Conservation (phyloP, 2,329 filamentous ascomycete species). For the Calonectria pteridis region DNA sequence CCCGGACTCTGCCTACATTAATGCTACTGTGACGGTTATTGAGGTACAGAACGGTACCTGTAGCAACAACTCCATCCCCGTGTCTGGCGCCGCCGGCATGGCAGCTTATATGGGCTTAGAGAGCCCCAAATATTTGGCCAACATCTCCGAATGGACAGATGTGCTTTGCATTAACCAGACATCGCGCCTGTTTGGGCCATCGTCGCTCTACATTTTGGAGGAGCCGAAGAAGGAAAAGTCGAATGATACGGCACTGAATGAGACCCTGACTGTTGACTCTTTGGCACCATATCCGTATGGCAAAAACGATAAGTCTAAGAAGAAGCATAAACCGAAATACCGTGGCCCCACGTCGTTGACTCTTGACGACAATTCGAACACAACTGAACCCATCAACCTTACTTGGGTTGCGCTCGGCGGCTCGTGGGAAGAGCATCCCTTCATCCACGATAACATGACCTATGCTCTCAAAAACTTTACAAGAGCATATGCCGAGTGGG, state of each 20-base stretch:
- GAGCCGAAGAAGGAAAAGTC: constrained; percentile 29
- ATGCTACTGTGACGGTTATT: constrained; percentile 50
- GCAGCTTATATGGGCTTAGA: constrained; percentile 47
- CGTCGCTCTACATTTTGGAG: constrained; percentile 46
- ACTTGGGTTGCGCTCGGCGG: constrained; percentile 55
- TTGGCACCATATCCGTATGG: not conserved
- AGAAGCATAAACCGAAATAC: not conserved
- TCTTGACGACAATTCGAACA: constrained; percentile 29
- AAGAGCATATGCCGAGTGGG: constrained; percentile 54
- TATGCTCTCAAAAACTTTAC: constrained; percentile 55
- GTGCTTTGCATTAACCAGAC: constrained; percentile 51
- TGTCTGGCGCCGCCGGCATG: constrained; percentile 44
- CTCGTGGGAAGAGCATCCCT: constrained; percentile 56
- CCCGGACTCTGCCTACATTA: constrained; percentile 55
- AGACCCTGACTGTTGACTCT: constrained; percentile 4
- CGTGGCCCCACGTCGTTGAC: not conserved
- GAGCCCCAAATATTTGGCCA: constrained; percentile 45
- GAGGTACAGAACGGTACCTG: constrained; percentile 38
- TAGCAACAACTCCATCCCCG: constrained; percentile 45
- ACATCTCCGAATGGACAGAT: constrained; percentile 46
- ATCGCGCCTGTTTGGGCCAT: constrained; percentile 44
- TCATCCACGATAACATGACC: constrained; percentile 53
- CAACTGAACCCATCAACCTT: constrained; percentile 48
- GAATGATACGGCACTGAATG: constrained; percentile 24
- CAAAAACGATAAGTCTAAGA: constrained; percentile 4